Evolutionary conservation across 2,329 filamentous ascomycete genomes (phyloP), one percentile per base, ranked within the genome.

Genomic region (Neopestalotiopsis rosae): DNA sequence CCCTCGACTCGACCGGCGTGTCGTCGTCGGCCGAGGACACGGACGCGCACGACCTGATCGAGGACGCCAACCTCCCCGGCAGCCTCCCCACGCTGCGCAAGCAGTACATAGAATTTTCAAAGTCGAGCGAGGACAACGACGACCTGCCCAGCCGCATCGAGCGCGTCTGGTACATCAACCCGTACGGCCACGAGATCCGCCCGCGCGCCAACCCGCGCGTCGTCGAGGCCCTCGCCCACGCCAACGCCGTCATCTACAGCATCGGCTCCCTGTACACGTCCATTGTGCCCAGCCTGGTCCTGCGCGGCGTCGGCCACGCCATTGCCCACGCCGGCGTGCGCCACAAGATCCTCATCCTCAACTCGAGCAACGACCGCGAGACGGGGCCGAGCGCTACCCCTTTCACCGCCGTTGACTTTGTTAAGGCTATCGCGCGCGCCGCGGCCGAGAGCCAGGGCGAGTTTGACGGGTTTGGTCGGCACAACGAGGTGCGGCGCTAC

Each of bases 161-260:
- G 67, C 84, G 95, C 2, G 87, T 98, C 40, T 98, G 94, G 94
- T 98, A 98, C 83, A 98, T 98, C 82, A 98, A 98, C 76, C 95
- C 95, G 0, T 98, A 98, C 79, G 95, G 95, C n/a, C 94, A 98
- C 78, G 95, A 98, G 80, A 98, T 98, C 73, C 89, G 91, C 20
- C 93, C 95, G 0, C 88, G 91, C 0, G 92, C 94, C 2, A 98
- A 97, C 75, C 91, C 94, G 0, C 90, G 94, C 65, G 94, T 95
- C 0, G 75, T 97, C 0, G 87, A 89, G 7, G 89, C 94, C 0
- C 79, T 98, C 1, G 82, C 83, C 17, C 81, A 83, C 1, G 87
- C 92, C 0, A 87, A 89, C 68, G 91, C 90, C 1, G 86, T 98
- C 9, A 89, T 98, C 61, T 98, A 97, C 82, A 95, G 92, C 79